A percentile compares a stretch with the other conserved stretches of the same genome.
phyloP scores from a whole-genome alignment of 352 stramenopile genomes.

The Phytophthora rubi region DNA sequence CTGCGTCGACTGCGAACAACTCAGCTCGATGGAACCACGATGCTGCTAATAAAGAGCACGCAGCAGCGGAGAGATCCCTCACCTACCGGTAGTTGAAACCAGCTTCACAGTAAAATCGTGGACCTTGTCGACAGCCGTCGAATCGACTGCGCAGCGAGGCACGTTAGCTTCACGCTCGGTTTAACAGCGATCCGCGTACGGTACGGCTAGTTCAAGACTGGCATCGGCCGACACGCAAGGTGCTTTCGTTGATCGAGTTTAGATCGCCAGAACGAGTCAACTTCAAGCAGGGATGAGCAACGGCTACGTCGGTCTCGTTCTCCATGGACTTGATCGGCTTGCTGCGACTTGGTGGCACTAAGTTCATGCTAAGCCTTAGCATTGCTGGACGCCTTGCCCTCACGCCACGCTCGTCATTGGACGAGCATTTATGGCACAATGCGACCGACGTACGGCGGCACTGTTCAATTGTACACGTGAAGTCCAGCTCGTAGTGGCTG shows the following conservation, averaged over 20 bases:
- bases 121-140: slow-evolving; percentile 1
- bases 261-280: slow-evolving; percentile 30
- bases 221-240: slow-evolving; percentile 35
- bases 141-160: slow-evolving; percentile 7
- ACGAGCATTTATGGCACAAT: background rate
- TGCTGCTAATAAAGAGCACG: background rate
- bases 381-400: background rate
- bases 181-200: slow-evolving; percentile 15
- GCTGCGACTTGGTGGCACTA: background rate
- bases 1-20: background rate
- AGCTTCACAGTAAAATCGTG: slow-evolving; percentile 2
- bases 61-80: background rate
- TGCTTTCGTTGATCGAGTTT: slow-evolving; percentile 11
- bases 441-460: background rate
- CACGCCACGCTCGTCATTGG: background rate
- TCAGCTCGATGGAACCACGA: background rate
- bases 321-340: background rate
- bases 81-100: background rate
- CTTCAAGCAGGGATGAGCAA: slow-evolving; percentile 24
- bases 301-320: background rate
- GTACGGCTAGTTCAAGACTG: slow-evolving; percentile 19
- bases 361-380: background rate
- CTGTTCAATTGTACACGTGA: no score
- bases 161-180: slow-evolving; percentile 6
- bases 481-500: background rate